A percentile compares a stretch with the other conserved stretches of the same genome.
These are phyloP conservation scores for Trypanosoma caninum DNA, from an alignment of 208 protist species.

Conservation along the genomic window DNA sequence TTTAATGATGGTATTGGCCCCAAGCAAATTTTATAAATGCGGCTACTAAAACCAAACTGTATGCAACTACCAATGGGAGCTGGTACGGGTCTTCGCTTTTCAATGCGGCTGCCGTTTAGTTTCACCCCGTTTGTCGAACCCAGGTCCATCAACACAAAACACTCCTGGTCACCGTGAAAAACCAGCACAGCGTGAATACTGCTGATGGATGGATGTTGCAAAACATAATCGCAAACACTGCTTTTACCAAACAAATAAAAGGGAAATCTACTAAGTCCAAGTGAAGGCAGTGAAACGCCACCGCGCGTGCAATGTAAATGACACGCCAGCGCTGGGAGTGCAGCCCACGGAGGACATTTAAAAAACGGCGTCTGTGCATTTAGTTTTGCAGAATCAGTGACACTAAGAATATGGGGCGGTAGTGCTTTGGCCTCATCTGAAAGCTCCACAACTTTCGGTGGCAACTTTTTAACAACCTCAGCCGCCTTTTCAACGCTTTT, in stretches of 20 bases:
- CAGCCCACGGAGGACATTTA: slow-evolving; percentile 74
- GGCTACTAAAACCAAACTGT: slow-evolving; percentile 74
- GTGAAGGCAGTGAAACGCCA: slow-evolving; percentile 38
- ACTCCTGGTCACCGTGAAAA: slow-evolving; percentile 70
- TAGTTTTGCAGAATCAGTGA: slow-evolving; percentile 70
- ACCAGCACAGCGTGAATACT: slow-evolving; percentile 82
- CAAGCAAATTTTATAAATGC: slow-evolving; percentile 63
- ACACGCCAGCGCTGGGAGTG: slow-evolving; percentile 48
- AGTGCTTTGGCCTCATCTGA: slow-evolving; percentile 50
- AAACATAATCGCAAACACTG: slow-evolving; percentile 77
- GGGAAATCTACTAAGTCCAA: slow-evolving; percentile 70
- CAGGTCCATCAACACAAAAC: slow-evolving; percentile 87
- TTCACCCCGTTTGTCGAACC: slow-evolving; percentile 78
- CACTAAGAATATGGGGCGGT: slow-evolving; percentile 61
- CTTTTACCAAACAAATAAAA: slow-evolving; percentile 89
- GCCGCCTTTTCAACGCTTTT: slow-evolving; percentile 27
- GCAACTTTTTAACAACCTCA: slow-evolving; percentile 24
- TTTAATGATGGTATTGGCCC: slow-evolving; percentile 45
- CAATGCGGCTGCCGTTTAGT: slow-evolving; percentile 62
- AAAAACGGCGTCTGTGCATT: slow-evolving; percentile 78
- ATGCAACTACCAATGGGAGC: slow-evolving; percentile 53
- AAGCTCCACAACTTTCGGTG: slow-evolving; percentile 30
- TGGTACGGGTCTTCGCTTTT: slow-evolving; percentile 50
- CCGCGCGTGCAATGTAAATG: slow-evolving; percentile 73
- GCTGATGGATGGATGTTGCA: slow-evolving; percentile 85